A percentile compares a stretch with the other conserved stretches of the same genome.
These are phyloP conservation scores for Apiotrichum domesticum DNA, from an alignment of 1,284 basidiomycete genomes.

Conservation along the genomic window DNA sequence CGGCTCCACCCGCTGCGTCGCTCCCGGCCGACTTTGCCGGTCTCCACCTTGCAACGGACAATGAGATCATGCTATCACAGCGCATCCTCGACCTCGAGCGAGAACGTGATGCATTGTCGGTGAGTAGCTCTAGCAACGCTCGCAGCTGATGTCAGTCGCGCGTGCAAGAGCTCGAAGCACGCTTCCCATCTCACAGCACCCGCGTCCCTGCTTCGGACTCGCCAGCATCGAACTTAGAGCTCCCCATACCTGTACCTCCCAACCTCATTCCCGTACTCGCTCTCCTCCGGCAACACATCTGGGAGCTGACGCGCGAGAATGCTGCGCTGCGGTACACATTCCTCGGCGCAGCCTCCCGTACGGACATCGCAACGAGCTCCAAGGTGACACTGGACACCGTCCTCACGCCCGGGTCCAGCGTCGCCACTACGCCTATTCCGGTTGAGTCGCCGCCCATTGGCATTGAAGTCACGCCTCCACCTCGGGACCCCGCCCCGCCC, in stretches of 20 bases:
- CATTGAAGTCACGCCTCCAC: conserved; percentile 3
- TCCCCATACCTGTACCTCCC: conserved; percentile 24
- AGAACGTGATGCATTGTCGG: conserved; percentile 28
- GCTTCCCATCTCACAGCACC: conserved; percentile 12
- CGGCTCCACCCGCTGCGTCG: neutral
- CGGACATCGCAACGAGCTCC: neutral
- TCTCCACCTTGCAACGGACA: conserved; percentile 18
- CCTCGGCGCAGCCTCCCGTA: conserved; percentile 15
- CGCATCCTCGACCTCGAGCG: conserved; percentile 31
- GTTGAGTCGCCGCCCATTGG: conserved; percentile 7
- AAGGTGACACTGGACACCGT: neutral
- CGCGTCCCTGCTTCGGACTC: conserved; percentile 12
- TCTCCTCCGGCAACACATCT: conserved; percentile 32
- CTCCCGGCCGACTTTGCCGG: neutral
- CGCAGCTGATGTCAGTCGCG: conserved; percentile 14
- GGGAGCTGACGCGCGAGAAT: conserved; percentile 37
- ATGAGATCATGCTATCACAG: conserved; percentile 29
- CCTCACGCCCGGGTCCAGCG: conserved; percentile 10
- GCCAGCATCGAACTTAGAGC: neutral
- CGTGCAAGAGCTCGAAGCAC: conserved; percentile 14
- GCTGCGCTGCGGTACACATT: conserved; percentile 42
- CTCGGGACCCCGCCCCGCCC: neutral
- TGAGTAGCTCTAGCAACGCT: conserved; percentile 12
- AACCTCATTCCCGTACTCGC: conserved; percentile 30
- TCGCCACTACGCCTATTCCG: conserved; percentile 12